Conservation (phyloP, 768 basidiomycete species). For the Boletus insuetus region DNA sequence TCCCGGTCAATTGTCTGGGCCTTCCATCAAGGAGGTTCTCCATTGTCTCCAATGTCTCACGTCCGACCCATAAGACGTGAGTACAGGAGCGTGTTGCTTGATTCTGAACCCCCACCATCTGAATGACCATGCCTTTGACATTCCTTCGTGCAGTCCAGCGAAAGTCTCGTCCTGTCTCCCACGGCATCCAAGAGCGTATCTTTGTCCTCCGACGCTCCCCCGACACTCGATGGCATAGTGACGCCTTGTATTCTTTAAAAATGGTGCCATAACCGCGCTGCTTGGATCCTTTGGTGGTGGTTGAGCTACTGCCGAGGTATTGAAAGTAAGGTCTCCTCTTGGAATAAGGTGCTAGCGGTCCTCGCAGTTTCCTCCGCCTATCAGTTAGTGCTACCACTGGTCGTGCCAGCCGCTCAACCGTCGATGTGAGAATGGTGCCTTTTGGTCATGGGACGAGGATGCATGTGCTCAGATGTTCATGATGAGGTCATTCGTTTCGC, state of each 20-base stretch:
- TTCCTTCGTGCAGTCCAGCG: no score
- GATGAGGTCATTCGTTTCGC: background rate
- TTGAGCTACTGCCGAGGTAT: background rate
- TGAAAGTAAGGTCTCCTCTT: background rate
- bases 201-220: background rate
- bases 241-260: slow-evolving; percentile 23
- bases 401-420: slow-evolving; percentile 14
- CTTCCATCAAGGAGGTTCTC: background rate
- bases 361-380: background rate
- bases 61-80: background rate
- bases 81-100: background rate
- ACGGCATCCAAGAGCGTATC: background rate
- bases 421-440: slow-evolving; percentile 1
- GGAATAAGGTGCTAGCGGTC: background rate
- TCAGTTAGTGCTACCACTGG: background rate
- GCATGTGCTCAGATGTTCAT: slow-evolving; percentile 13
- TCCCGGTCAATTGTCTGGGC: background rate
- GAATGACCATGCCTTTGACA: background rate
- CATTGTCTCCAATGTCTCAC: background rate
- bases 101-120: slow-evolving; percentile 10
- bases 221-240: slow-evolving; percentile 3
- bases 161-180: background rate
- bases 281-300: background rate
- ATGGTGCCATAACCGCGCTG: background rate
- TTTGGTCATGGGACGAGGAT: slow-evolving; percentile 19